Evolutionary conservation across 1,139 yeast species (phyloP), one percentile per base, ranked within the genome.

Genomic region (Yamadazyma spencermartinsiae): DNA sequence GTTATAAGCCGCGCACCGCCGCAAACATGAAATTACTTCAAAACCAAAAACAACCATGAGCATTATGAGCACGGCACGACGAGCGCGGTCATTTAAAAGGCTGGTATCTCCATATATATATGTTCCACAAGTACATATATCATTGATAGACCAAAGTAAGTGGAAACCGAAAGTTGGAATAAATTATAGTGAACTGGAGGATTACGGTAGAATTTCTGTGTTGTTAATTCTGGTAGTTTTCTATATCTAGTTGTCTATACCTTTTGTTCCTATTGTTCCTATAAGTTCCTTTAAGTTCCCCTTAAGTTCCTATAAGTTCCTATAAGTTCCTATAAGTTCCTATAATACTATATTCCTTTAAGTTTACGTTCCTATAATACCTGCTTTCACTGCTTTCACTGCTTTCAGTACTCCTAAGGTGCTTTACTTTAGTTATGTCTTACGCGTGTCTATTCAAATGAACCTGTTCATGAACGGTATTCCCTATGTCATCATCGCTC

Each of bases 401-500:
- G n/a, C n/a, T n/a, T n/a, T n/a, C n/a, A n/a, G n/a, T n/a, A n/a
- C n/a, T n/a, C n/a, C n/a, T n/a, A n/a, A n/a, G n/a, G n/a, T n/a
- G n/a, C n/a, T n/a, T n/a, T n/a, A n/a, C n/a, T n/a, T n/a, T n/a
- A n/a, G n/a, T n/a, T n/a, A n/a, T n/a, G n/a, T n/a, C n/a, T n/a
- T n/a, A n/a, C n/a, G n/a, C n/a, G n/a, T n/a, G n/a, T n/a, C n/a
- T n/a, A n/a, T n/a, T n/a, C n/a, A n/a, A 11, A 28, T 28, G 31
- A 28, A 28, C 31, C 31, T 14, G 31, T 28, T 28, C 31, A 28
- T 28, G 31, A 28, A 28, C 31, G 31, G 31, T 16, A 15, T 28
- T 28, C n/a, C n/a, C 19, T 13, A n/a, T 26, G 13, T 26, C 12
- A 26, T 26, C 19, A 19, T 12, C 25, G 14, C 33, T 30, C 33